Evolutionary conservation across 352 stramenopile species (phyloP).

Genomic region (Phytophthora macrochlamydospora): DNA sequence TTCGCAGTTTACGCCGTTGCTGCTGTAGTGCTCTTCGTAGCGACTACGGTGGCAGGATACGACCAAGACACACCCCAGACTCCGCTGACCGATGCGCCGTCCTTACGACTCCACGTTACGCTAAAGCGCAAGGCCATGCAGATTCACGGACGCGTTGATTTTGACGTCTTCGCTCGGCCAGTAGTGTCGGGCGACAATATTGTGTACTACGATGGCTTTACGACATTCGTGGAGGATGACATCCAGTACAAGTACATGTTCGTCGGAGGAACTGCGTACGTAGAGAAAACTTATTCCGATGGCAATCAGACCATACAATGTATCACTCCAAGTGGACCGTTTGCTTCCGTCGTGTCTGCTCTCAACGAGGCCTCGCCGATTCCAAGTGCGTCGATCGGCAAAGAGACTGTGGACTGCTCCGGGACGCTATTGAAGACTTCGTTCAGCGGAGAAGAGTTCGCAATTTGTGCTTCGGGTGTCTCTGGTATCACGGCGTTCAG

Average conservation of each 20-base stretch:
- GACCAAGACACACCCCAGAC: no score
- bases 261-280: slow-evolving; percentile 17
- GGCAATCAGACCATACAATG: slow-evolving; percentile 6
- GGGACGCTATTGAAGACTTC: slow-evolving; percentile 18
- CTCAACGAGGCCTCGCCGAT: slow-evolving; percentile 9
- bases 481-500: slow-evolving; percentile 24
- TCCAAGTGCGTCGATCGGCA: neutral
- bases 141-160: slow-evolving; percentile 15
- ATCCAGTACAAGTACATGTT: slow-evolving; percentile 17
- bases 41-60: no score
- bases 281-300: neutral
- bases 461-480: slow-evolving; percentile 14
- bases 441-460: slow-evolving; percentile 24
- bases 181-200: slow-evolving; percentile 9
- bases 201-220: slow-evolving; percentile 11
- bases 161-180: slow-evolving; percentile 22
- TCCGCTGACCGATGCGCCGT: slow-evolving; percentile 7
- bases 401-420: slow-evolving; percentile 11
- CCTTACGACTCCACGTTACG: slow-evolving; percentile 22
- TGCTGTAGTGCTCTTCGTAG: no score
- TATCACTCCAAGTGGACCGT: slow-evolving; percentile 4
- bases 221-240: slow-evolving; percentile 7
- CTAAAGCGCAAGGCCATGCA: slow-evolving; percentile 29
- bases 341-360: slow-evolving; percentile 9
- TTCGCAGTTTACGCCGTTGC: no score